phyloP scores from a whole-genome alignment of 306 rosid species.

The Bauhinia variegata region DNA sequence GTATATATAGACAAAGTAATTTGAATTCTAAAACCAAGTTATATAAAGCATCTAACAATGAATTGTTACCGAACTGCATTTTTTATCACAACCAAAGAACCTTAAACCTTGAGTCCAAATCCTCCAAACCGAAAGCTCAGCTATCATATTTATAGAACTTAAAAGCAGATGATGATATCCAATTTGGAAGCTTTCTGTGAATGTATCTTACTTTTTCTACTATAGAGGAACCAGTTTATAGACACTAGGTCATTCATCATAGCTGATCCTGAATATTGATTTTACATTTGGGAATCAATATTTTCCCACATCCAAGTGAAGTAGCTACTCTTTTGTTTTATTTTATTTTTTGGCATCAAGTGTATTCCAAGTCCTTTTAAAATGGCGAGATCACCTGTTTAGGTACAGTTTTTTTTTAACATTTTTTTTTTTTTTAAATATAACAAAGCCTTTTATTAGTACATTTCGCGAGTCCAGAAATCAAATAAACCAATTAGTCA shows the following conservation, averaged over 20 bases:
- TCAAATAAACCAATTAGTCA: slow-evolving; percentile 11
- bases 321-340: not conserved
- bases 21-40: not conserved
- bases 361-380: no score
- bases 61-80: not conserved
- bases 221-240: slow-evolving; percentile 17
- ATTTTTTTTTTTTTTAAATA: no score
- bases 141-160: not conserved
- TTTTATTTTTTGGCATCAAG: no score
- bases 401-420: no score
- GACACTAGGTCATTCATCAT: slow-evolving; percentile 6
- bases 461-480: not conserved
- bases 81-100: slow-evolving; percentile 4
- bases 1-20: not conserved
- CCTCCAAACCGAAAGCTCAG: not conserved
- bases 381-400: no score
- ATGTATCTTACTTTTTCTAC: not conserved
- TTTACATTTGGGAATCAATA: not conserved
- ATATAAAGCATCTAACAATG: not conserved
- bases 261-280: not conserved
- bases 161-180: not conserved
- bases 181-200: slow-evolving; percentile 1
- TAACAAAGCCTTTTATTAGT: no score
- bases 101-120: not conserved
- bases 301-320: not conserved